These are phyloP conservation scores for Penicillium concentricum DNA, from an alignment of 2,329 filamentous ascomycete genomes.

Conservation along the genomic window DNA sequence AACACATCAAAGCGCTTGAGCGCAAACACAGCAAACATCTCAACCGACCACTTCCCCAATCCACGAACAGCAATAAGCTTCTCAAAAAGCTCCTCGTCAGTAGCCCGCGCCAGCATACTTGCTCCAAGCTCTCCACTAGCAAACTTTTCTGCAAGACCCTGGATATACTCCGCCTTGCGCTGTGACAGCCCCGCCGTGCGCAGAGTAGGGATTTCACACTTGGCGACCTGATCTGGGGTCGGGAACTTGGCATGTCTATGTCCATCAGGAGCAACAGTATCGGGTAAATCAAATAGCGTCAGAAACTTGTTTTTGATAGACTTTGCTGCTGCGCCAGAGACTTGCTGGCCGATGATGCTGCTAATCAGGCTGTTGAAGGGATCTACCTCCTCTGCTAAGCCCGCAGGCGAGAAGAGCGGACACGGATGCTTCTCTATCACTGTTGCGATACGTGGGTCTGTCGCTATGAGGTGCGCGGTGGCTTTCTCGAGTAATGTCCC, in stretches of 20 bases:
- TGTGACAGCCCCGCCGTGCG: conserved; percentile 86
- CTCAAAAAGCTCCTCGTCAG: conserved; percentile 82
- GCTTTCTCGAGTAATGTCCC: conserved; percentile 73
- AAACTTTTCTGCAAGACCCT: conserved; percentile 82
- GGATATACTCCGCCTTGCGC: conserved; percentile 93
- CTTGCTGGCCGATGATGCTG: conserved; percentile 94
- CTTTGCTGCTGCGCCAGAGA: conserved; percentile 85
- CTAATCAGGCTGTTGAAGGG: conserved; percentile 81
- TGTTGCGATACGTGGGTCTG: conserved; percentile 69
- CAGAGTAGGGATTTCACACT: conserved; percentile 63
- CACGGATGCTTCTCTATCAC: conserved; percentile 76
- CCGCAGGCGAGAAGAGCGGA: conserved; percentile 74
- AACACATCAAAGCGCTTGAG: conserved; percentile 94
- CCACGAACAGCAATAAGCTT: conserved; percentile 82
- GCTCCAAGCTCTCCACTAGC: conserved; percentile 70
- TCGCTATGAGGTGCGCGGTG: conserved; percentile 67
- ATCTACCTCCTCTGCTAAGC: conserved; percentile 80
- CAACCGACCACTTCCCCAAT: conserved; percentile 84
- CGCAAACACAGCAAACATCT: conserved; percentile 98
- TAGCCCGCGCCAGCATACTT: conserved; percentile 70
- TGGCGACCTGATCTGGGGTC: conserved; percentile 69
- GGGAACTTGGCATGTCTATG: conserved; percentile 58
- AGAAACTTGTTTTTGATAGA: conserved; percentile 87
- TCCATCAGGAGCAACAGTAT: conserved; percentile 14
- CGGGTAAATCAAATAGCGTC: conserved; percentile 60